Evolutionary conservation across 805 yeast genomes (phyloP), one percentile per base, ranked within the genome.

Genomic region (Yamadazyma kitorensis): DNA sequence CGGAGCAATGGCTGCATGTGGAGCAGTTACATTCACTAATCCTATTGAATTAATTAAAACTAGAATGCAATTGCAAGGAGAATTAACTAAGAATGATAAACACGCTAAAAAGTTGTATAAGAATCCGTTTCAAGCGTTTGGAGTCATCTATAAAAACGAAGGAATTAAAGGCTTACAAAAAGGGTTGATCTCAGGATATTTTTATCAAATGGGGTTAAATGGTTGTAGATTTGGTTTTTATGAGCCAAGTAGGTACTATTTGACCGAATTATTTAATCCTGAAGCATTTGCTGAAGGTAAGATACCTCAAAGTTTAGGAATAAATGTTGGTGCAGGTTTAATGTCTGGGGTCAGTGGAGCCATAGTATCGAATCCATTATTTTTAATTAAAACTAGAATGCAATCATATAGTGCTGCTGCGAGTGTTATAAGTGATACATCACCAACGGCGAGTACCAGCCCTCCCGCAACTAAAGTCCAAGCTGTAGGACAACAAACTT

Each of bases 61-160:
- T 6, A 70, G 98, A 64, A 85, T 91, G 95, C 98, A 93, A 59
- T 68, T 93, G 29, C 97, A 93, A 60, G 98, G 98, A 40, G 98
- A 93, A 61, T 69, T 91, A 33, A 65, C 76, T 9, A 70, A 81
- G 10, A 62, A 72, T 7, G 57, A 69, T 20, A 69, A 64, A 4
- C 64, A 72, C 25, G 72, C 70, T 16, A 70, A 80, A 0, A 67
- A 53, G 36, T 47, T 73, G 15, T 93, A 91, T 60, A 82, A 73
- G 47, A 91, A 93, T 49, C 89, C 96, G 8, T 47, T 85, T 22
- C 98, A 93, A 61, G 96, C 96, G 1, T 64, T 89, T 44, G 72
- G 57, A 0, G 73, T 80, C 9, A 86, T 91, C 38, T 79, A 65
- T 55, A 73, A 71, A 51, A 77, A 82, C 48, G 98, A 93, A 61